Conservation (phyloP, 2,329 filamentous ascomycete genomes). For the Aspergillus sp. region DNA sequence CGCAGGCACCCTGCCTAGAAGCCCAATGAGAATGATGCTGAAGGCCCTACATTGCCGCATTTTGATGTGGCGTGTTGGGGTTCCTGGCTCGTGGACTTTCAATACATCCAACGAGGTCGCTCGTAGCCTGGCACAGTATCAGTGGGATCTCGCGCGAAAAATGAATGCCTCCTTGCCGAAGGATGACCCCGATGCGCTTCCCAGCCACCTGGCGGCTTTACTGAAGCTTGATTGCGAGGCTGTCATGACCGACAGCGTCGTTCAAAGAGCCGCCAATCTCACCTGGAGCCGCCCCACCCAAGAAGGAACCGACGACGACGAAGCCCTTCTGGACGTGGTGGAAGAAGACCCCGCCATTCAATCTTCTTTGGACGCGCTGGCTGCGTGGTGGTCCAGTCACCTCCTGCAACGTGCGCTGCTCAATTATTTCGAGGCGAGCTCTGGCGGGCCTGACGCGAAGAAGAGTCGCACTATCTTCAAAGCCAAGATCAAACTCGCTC, state of each 20-base stretch:
- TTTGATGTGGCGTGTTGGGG: conserved; percentile 75
- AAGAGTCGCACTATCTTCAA: conserved; percentile 45
- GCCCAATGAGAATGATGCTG: conserved; percentile 80
- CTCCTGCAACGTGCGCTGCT: conserved; percentile 69
- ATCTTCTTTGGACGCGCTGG: conserved; percentile 84
- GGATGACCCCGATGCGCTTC: conserved; percentile 64
- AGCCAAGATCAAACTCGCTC: conserved; percentile 64
- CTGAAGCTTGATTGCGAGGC: conserved; percentile 79
- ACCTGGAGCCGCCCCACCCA: conserved; percentile 81
- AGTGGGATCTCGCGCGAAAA: conserved; percentile 78
- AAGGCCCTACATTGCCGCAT: conserved; percentile 91
- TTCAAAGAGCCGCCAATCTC: conserved; percentile 84
- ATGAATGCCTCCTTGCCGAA: conserved; percentile 51
- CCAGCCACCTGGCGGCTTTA: conserved; percentile 72
- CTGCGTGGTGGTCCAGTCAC: conserved; percentile 84
- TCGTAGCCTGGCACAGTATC: conserved; percentile 68
- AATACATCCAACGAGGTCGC: conserved; percentile 68
- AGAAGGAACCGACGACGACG: conserved; percentile 60
- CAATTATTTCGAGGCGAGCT: conserved; percentile 58
- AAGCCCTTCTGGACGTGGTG: conserved; percentile 76
- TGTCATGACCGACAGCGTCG: conserved; percentile 72
- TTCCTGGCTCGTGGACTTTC: conserved; percentile 64
- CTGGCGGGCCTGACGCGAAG: conserved; percentile 46
- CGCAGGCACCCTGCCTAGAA: conserved; percentile 81
- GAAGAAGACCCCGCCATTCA: conserved; percentile 82